Conservation (phyloP, 2,329 filamentous ascomycete genomes). For the Botrytis deweyae region DNA sequence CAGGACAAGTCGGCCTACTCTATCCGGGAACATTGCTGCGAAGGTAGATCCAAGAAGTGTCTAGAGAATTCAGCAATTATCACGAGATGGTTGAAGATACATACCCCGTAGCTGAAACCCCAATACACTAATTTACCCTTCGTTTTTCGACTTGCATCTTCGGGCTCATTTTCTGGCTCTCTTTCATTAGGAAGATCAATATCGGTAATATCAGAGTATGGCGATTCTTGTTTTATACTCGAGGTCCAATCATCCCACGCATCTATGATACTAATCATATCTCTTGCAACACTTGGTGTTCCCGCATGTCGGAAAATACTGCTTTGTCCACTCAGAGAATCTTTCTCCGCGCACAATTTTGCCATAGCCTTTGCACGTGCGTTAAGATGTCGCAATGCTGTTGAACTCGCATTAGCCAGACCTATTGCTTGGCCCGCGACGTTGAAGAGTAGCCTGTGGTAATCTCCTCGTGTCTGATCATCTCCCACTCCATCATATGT, state of each 20-base stretch:
- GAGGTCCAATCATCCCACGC: slow-evolving; percentile 37
- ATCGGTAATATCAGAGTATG: background rate
- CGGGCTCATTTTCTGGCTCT: background rate
- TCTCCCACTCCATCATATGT: slow-evolving; percentile 22
- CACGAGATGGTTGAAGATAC: slow-evolving; percentile 1
- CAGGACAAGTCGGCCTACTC: slow-evolving; percentile 45
- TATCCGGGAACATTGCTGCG: slow-evolving; percentile 46
- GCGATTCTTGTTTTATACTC: slow-evolving; percentile 2
- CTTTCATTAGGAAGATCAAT: background rate
- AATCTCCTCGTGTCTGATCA: slow-evolving; percentile 45
- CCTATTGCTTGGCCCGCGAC: slow-evolving; percentile 36
- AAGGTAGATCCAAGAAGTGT: slow-evolving; percentile 46
- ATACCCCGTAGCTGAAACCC: slow-evolving; percentile 50
- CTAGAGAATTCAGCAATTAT: slow-evolving; percentile 21
- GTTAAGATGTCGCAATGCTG: slow-evolving; percentile 48
- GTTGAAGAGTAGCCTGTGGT: slow-evolving; percentile 29
- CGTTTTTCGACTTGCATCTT: slow-evolving; percentile 23
- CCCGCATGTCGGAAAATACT: slow-evolving; percentile 36
- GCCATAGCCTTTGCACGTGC: slow-evolving; percentile 46
- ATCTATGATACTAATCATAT: slow-evolving; percentile 42
- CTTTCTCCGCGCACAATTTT: slow-evolving; percentile 43
- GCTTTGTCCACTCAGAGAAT: slow-evolving; percentile 32
- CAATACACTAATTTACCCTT: slow-evolving; percentile 44
- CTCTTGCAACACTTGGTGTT: slow-evolving; percentile 41
- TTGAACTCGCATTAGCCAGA: slow-evolving; percentile 49